phyloP scores from a whole-genome alignment of 2,329 filamentous ascomycete genomes.

The Xylariaceae sp. region DNA sequence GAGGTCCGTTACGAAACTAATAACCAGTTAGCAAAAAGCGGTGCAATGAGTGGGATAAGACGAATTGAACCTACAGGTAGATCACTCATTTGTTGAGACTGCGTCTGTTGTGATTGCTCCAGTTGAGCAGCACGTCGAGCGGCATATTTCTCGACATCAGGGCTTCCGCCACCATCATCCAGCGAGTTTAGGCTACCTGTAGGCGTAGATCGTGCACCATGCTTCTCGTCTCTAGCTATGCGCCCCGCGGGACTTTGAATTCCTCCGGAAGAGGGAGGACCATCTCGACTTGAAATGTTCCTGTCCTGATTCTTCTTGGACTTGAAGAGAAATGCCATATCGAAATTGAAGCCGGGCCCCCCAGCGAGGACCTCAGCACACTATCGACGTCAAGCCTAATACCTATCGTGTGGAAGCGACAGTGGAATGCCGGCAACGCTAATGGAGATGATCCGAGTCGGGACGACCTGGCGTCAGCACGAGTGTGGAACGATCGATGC shows the following conservation, averaged over 20 bases:
- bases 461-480: not conserved
- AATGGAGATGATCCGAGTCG: not conserved
- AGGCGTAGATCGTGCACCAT: constrained; percentile 68
- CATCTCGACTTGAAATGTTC: constrained; percentile 61
- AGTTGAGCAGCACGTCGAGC: constrained; percentile 61
- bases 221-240: constrained; percentile 62
- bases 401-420: constrained; percentile 17
- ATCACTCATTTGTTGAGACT: constrained; percentile 39
- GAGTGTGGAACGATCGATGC: constrained; percentile 8
- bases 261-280: constrained; percentile 53
- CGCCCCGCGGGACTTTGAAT: constrained; percentile 57
- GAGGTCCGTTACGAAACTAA: constrained; percentile 57
- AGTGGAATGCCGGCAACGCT: not conserved
- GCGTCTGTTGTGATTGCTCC: constrained; percentile 48
- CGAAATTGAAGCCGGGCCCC: constrained; percentile 47
- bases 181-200: constrained; percentile 80
- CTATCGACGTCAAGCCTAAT: constrained; percentile 23
- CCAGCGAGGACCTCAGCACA: constrained; percentile 40
- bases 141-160: constrained; percentile 64
- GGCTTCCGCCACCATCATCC: constrained; percentile 64
- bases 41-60: not conserved
- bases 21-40: constrained; percentile 9
- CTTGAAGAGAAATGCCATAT: constrained; percentile 84
- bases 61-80: constrained; percentile 45
- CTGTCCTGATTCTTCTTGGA: constrained; percentile 78